These are phyloP conservation scores for Rubia tinctorum DNA, from an alignment of 305 asterid species.

Conservation along the genomic window DNA sequence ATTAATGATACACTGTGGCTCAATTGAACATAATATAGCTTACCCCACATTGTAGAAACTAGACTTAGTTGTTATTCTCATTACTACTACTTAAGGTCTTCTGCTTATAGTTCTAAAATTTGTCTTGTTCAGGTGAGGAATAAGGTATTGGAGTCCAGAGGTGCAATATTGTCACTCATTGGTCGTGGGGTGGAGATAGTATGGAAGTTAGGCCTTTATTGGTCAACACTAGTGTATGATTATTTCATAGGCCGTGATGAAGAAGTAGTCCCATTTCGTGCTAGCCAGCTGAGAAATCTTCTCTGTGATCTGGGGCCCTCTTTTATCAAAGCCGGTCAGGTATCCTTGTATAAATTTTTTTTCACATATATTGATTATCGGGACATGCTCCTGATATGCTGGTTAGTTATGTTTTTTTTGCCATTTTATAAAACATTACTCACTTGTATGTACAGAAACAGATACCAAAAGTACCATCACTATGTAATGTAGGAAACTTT, in stretches of 20 bases:
- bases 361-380: not conserved
- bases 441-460: not conserved
- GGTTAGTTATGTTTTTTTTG: not conserved
- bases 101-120: not conserved
- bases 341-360: not conserved
- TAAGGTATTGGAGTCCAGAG: conserved; percentile 92
- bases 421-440: not conserved
- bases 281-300: conserved; percentile 90
- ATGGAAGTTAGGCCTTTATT: conserved; percentile 91
- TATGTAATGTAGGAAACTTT: not conserved
- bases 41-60: not conserved
- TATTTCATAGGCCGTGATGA: conserved; percentile 85
- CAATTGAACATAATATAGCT: not conserved
- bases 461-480: not conserved
- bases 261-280: conserved; percentile 98
- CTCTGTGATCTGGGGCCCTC: conserved; percentile 98
- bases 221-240: conserved; percentile 84
- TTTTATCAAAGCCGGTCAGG: conserved; percentile 99
- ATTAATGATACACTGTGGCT: not conserved
- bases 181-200: conserved; percentile 95
- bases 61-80: not conserved
- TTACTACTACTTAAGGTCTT: not conserved
- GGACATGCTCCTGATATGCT: not conserved
- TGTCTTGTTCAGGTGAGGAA: conserved; percentile 56
- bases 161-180: conserved; percentile 68